A percentile compares a stretch with the other conserved stretches of the same genome.
Evolutionary conservation across 2,329 filamentous ascomycete genomes (phyloP).

Genomic region (Dryadomyces quercus-mongolicae): DNA sequence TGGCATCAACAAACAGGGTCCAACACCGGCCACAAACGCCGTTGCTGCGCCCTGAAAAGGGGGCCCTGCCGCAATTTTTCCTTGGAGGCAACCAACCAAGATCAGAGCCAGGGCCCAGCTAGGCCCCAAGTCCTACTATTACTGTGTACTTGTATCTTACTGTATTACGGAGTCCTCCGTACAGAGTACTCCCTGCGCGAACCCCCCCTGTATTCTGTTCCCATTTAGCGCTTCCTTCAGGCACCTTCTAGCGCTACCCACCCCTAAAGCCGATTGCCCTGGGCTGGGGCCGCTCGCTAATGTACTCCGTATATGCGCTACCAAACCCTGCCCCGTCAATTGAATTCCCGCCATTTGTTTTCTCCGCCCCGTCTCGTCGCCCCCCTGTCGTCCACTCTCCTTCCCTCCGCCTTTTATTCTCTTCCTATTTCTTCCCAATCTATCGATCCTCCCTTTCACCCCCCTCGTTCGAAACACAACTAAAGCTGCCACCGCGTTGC

Average conservation of each 20-base stretch:
- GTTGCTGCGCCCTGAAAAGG: slow-evolving; percentile 3
- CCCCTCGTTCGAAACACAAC: not conserved
- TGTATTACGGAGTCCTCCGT: not conserved
- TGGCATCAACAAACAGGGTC: not conserved
- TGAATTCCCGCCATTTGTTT: slow-evolving; percentile 6
- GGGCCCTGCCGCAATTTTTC: not conserved
- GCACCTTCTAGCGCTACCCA: not conserved
- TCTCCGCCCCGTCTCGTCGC: slow-evolving; percentile 1
- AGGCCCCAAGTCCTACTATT: too few relatives aligned
- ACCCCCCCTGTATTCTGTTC: not conserved
- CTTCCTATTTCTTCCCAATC: slow-evolving; percentile 1
- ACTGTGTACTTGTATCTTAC: too few relatives aligned
- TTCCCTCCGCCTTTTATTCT: slow-evolving; percentile 1
- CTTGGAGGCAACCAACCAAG: not conserved
- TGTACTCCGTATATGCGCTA: slow-evolving; percentile 3
- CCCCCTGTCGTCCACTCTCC: not conserved
- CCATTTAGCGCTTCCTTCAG: not conserved
- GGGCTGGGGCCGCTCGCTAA: slow-evolving; percentile 1
- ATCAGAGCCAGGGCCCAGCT: not conserved
- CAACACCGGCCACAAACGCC: not conserved
- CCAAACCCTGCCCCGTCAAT: slow-evolving; percentile 5
- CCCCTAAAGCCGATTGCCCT: not conserved
- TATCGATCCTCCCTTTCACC: slow-evolving; percentile 1
- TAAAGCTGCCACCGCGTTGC: not conserved
- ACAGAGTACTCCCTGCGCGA: not conserved